A percentile compares a stretch with the other conserved stretches of the same genome.
phyloP scores from a whole-genome alignment of 2,329 filamentous ascomycete genomes.

The Sordariomycetes sp. region DNA sequence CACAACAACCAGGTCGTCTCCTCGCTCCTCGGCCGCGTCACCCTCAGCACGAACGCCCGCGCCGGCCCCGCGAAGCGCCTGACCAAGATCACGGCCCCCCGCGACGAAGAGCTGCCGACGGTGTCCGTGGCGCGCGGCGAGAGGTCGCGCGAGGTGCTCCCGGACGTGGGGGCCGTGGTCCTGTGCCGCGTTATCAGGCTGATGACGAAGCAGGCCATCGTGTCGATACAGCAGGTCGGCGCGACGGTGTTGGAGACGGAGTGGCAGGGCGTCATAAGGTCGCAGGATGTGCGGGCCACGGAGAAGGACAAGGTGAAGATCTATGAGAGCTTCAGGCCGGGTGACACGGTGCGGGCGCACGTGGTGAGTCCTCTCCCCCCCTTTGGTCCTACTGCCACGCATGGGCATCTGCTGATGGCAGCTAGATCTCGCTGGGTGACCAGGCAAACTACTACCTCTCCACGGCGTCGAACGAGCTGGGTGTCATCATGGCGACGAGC shows the following conservation, averaged over 20 bases:
- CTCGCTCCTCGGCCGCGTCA: conserved; percentile 68
- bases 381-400: background rate
- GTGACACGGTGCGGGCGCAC: conserved; percentile 78
- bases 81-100: conserved; percentile 41
- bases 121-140: conserved; percentile 43
- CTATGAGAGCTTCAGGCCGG: conserved; percentile 82
- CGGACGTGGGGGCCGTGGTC: conserved; percentile 69
- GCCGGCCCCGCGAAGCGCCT: conserved; percentile 46
- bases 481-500: conserved; percentile 86
- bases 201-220: conserved; percentile 72
- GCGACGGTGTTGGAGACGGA: conserved; percentile 63
- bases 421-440: conserved; percentile 76
- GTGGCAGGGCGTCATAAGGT: conserved; percentile 75
- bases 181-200: conserved; percentile 80
- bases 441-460: conserved; percentile 93
- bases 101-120: conserved; percentile 33
- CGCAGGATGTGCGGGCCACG: conserved; percentile 86
- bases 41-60: conserved; percentile 35
- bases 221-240: conserved; percentile 77
- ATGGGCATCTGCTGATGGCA: conserved; percentile 3
- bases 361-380: conserved; percentile 48
- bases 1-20: conserved; percentile 65
- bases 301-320: conserved; percentile 94
- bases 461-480: conserved; percentile 82
- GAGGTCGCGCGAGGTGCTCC: conserved; percentile 60